Conservation (phyloP, 129 eudicot species). For the Arctium lappa region DNA sequence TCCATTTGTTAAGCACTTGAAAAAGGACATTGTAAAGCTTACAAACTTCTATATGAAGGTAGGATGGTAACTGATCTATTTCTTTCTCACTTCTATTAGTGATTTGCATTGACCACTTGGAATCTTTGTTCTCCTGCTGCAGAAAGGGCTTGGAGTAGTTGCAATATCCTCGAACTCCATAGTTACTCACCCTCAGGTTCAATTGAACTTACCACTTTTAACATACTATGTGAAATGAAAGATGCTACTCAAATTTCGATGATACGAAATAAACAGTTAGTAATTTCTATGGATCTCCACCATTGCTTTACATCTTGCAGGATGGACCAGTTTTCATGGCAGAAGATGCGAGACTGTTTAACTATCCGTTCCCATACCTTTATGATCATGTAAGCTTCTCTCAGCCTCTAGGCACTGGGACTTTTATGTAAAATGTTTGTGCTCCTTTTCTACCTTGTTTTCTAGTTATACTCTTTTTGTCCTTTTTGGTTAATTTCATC, state of each 20-base stretch:
- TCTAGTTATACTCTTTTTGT: neutral
- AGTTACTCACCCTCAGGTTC: constrained; percentile 92
- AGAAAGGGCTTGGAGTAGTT: constrained; percentile 96
- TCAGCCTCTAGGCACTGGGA: neutral
- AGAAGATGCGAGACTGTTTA: constrained; percentile 65
- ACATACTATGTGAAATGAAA: neutral
- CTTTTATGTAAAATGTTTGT: neutral
- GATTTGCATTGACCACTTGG: neutral
- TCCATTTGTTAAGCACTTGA: constrained; percentile 84
- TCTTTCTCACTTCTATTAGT: neutral
- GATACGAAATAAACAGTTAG: neutral
- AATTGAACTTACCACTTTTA: constrained; percentile 6
- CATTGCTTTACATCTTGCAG: constrained; percentile 46
- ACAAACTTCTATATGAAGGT: constrained; percentile 82
- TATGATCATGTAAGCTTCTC: constrained; percentile 68
- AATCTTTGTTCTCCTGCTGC: constrained; percentile 35
- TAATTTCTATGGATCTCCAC: constrained; percentile 7
- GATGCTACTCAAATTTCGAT: constrained; percentile 14
- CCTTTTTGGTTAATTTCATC: neutral
- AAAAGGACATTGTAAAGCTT: constrained; percentile 85
- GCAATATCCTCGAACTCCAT: constrained; percentile 95
- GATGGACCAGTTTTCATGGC: constrained; percentile 98
- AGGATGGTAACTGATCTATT: constrained; percentile 9
- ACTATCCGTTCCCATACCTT: constrained; percentile 90
- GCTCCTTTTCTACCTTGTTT: neutral